Conservation (phyloP, 345 rosid species). For the Kandelia obovata region DNA sequence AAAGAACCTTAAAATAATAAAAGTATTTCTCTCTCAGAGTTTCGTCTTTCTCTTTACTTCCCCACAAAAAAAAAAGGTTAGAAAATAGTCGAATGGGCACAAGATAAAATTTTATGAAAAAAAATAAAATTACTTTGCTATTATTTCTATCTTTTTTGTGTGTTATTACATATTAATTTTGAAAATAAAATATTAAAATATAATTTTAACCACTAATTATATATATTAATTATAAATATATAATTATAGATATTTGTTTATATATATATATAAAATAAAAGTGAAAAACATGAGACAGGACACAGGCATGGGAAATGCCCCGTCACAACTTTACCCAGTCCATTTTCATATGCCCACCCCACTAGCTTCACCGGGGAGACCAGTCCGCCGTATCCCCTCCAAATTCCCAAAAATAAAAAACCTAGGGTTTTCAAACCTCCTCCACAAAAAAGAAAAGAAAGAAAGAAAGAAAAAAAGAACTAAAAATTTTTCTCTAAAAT, state of each 20-base stretch:
- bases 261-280: not conserved
- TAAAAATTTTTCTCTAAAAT: not conserved
- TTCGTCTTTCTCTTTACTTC: conserved; percentile 6
- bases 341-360: conserved; percentile 32
- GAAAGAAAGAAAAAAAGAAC: too few species aligned
- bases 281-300: not conserved
- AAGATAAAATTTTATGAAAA: too few species aligned
- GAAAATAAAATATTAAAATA: too few species aligned
- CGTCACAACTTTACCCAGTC: conserved; percentile 39
- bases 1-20: not conserved
- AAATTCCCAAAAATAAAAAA: conserved; percentile 26
- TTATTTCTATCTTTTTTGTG: too few species aligned
- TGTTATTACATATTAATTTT: too few species aligned
- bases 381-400: conserved; percentile 9
- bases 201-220: too few species aligned
- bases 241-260: too few species aligned
- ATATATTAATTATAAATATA: too few species aligned
- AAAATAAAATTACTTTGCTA: too few species aligned
- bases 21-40: not conserved
- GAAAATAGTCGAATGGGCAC: too few species aligned
- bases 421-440: conserved; percentile 48
- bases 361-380: not conserved
- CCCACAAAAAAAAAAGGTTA: not conserved
- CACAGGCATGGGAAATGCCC: conserved; percentile 17
- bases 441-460: too few species aligned